Evolutionary conservation across 2,329 filamentous ascomycete species (phyloP), one percentile per base, ranked within the genome.

Genomic region (Trichoderma koningiopsis): DNA sequence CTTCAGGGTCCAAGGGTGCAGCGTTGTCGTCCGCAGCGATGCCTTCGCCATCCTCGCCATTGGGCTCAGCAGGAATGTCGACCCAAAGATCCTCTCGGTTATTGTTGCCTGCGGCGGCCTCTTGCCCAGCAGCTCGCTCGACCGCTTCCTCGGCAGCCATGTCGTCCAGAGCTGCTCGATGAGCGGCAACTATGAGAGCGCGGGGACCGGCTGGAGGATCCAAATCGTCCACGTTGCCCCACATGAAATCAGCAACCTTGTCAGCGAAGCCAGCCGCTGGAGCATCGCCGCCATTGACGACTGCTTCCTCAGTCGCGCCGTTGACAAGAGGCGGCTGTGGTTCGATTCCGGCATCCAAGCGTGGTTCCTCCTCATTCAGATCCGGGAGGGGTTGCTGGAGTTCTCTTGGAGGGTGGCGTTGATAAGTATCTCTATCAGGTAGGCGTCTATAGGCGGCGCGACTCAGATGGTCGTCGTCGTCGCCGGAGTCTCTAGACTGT

Each of bases 1-100:
- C 91, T 73, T 92, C 90, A 66, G 88, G 86, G 67, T 97, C 93
- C 43, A 95, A 82, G 10, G 87, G 91, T 19, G 88, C 89, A 24
- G 86, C 86, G n/a, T 76, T 73, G 19, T 76, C 75, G n/a, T 73
- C 77, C 11, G 73, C 72, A 6, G 70, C 70, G n/a, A 90, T 84
- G 11, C 81, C 81, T 5, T 76, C 80, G 62, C 79, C 77, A 10
- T 77, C 79, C 33, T 77, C 79, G 13, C 77, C 82, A 37, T 82
- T 80, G 35, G 60, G 57, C 22, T 52, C 72, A 29, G 70, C 70
- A 11, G 70, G 72, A 55, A 71, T 67, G 52, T 76, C 75, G 8
- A 73, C 65, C 74, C 74, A 75, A n/a, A 70, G 86, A 64, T 89
- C 89, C 71, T 89, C 88, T 65, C 89, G 83, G 60, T 77, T 76